Evolutionary conservation across 2,329 filamentous ascomycete species (phyloP), one percentile per base, ranked within the genome.

Genomic region (Sarocladium kiliense): DNA sequence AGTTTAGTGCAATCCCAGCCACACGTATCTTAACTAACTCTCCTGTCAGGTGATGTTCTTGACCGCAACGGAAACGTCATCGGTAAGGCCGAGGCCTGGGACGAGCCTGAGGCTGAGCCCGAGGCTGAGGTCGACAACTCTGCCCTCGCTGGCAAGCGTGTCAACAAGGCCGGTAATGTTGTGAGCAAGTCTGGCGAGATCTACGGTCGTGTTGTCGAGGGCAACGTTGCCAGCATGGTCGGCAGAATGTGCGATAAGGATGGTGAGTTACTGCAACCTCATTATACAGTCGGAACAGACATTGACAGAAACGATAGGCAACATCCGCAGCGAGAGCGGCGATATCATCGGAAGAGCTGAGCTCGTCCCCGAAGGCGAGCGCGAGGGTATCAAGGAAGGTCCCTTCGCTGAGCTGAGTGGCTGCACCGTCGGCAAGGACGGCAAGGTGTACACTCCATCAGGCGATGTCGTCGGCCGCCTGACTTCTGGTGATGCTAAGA

Each of bases 401-500:
- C 84, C 85, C 14, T 90, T 90, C 65, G 79, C 84, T 14, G 85
- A 87, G 62, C 79, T 87, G 21, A 73, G 79, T 41, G 84, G 82
- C 51, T 81, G 84, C 58, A 85, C 80, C 5, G 83, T 89, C 30
- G 78, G 78, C 67, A 88, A 87, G 69, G 85, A 88, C 39, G 86
- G 86, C 54, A 86, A 83, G 58, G 76, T 89, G 39, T 79, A 87
- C 41, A 86, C 86, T 9, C 74, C 78, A 0, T 75, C 81, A 51
- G 89, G 87, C 34, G 84, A 88, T 59, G 77, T 88, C 23, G 88
- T 94, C 49, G 90, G 90, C 21, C 77, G 86, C 41, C 78, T 93
- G 37, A 75, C 80, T 3, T 81, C 84, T 47, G 90, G 89, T 2
- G 87, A 95, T 55, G 68, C 79, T 34, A 91, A 90, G 77, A 75